These are phyloP conservation scores for Pontederia crassipes DNA, from an alignment of 176 grass and related monocot species.

Conservation along the genomic window DNA sequence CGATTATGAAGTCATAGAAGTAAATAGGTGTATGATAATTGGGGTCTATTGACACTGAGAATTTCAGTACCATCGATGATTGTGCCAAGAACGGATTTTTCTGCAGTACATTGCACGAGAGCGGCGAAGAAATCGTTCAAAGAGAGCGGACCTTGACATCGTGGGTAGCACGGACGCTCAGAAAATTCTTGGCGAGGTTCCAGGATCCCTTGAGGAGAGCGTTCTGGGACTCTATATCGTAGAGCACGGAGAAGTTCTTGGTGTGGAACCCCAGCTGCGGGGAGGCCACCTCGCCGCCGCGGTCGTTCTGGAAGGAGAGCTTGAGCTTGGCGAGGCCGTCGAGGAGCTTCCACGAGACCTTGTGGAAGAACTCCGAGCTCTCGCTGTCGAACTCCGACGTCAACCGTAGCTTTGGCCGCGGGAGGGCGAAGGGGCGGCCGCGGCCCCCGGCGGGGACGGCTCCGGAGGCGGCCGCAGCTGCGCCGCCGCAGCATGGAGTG, in stretches of 20 bases:
- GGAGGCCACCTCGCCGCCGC: conserved; percentile 22
- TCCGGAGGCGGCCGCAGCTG: too few relatives aligned
- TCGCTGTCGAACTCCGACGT: conserved; percentile 85
- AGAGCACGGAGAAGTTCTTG: conserved; percentile 55
- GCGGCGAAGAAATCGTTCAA: background rate
- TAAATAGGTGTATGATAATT: too few relatives aligned
- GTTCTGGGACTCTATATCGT: conserved; percentile 60
- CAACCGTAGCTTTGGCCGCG: conserved; percentile 41
- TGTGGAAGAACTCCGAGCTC: conserved; percentile 52
- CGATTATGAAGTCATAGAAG: too few relatives aligned
- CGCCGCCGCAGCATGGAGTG: background rate
- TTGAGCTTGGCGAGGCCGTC: conserved; percentile 80
- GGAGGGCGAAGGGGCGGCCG: background rate
- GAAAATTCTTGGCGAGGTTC: conserved; percentile 33
- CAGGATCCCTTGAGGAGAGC: conserved; percentile 50
- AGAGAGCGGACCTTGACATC: conserved; percentile 53
- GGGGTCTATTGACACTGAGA: too few relatives aligned
- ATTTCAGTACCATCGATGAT: too few relatives aligned
- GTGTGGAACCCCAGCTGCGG: conserved; percentile 54
- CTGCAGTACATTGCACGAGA: background rate
- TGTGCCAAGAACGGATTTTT: background rate
- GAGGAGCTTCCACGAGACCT: conserved; percentile 83
- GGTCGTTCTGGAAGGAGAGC: conserved; percentile 71
- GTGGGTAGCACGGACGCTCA: conserved; percentile 56
- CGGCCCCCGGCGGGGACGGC: conserved; percentile 6